Evolutionary conservation across 345 rosid species (phyloP).

Genomic region (Angophora floribunda): DNA sequence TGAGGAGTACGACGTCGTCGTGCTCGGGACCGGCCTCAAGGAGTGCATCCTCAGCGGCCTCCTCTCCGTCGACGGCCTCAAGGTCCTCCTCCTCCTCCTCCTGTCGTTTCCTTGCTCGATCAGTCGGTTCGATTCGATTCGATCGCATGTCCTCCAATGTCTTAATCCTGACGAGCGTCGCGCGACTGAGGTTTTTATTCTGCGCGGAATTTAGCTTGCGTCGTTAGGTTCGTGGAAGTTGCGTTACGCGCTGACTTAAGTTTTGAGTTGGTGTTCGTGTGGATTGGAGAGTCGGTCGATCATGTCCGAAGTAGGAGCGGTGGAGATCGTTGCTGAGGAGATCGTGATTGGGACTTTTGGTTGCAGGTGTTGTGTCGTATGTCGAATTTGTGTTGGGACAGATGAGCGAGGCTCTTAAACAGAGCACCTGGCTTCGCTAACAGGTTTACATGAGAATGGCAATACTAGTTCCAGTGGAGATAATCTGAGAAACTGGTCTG

Average conservation of each 20-base stretch:
- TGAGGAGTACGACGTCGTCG: slow-evolving; percentile 87
- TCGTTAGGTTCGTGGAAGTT: not conserved
- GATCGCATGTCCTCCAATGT: not conserved
- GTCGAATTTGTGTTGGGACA: not conserved
- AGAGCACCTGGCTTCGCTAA: not conserved
- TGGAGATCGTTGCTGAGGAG: not conserved
- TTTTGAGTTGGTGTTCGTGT: not conserved
- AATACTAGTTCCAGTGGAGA: not conserved
- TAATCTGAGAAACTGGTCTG: not conserved
- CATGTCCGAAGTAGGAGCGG: not conserved
- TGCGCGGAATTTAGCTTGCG: not conserved
- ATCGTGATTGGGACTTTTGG: not conserved
- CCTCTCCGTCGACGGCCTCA: slow-evolving; percentile 96
- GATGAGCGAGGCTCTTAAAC: not conserved
- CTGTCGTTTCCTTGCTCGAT: not conserved
- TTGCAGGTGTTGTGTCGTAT: not conserved
- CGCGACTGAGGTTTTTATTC: not conserved
- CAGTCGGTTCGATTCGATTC: not conserved
- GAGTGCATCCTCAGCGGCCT: slow-evolving; percentile 99
- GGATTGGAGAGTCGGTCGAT: not conserved
- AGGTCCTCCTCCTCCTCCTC: slow-evolving; percentile 29
- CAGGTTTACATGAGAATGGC: not conserved
- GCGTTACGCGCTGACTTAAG: not conserved
- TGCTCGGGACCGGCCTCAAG: slow-evolving; percentile 96
- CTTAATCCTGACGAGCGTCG: not conserved